phyloP scores from a whole-genome alignment of 108 stramenopile genomes.

The Skeletonema costatum region DNA sequence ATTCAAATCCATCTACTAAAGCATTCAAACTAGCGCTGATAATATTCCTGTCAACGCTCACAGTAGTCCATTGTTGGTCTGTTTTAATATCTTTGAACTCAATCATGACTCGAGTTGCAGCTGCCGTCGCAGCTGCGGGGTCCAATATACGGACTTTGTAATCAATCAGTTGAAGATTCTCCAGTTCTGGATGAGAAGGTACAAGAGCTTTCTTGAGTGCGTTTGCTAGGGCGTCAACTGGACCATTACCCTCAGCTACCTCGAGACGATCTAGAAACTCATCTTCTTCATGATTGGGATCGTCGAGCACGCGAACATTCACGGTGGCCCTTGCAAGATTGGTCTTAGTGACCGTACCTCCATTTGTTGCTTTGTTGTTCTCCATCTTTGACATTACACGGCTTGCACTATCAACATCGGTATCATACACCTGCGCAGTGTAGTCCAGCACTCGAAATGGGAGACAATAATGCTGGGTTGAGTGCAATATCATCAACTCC shows the following conservation, averaged over 20 bases:
- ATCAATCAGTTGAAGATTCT: slow-evolving; percentile 79
- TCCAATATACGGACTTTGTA: slow-evolving; percentile 97
- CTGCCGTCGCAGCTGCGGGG: slow-evolving; percentile 81
- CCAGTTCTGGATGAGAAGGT: slow-evolving; percentile 77
- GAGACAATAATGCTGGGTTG: slow-evolving; percentile 81
- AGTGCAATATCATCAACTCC: slow-evolving; percentile 92
- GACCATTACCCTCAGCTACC: slow-evolving; percentile 92
- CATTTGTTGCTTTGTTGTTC: background rate
- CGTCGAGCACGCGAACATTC: slow-evolving; percentile 72
- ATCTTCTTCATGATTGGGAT: slow-evolving; percentile 21
- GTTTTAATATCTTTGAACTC: slow-evolving; percentile 63
- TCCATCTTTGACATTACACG: slow-evolving; percentile 65
- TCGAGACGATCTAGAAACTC: slow-evolving; percentile 68
- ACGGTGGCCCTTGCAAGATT: slow-evolving; percentile 84
- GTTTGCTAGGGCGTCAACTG: slow-evolving; percentile 89
- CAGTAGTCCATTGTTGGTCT: slow-evolving; percentile 84
- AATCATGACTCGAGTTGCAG: slow-evolving; percentile 93
- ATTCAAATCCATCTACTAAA: slow-evolving; percentile 93
- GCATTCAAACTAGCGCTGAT: slow-evolving; percentile 93
- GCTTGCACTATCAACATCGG: slow-evolving; percentile 79
- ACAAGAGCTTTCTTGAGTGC: slow-evolving; percentile 80
- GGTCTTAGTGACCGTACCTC: background rate
- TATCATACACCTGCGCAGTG: slow-evolving; percentile 83
- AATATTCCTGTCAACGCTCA: slow-evolving; percentile 92
- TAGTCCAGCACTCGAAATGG: slow-evolving; percentile 92